phyloP scores from a whole-genome alignment of 2,329 filamentous ascomycete species.

The Colletotrichum spaethianum region DNA sequence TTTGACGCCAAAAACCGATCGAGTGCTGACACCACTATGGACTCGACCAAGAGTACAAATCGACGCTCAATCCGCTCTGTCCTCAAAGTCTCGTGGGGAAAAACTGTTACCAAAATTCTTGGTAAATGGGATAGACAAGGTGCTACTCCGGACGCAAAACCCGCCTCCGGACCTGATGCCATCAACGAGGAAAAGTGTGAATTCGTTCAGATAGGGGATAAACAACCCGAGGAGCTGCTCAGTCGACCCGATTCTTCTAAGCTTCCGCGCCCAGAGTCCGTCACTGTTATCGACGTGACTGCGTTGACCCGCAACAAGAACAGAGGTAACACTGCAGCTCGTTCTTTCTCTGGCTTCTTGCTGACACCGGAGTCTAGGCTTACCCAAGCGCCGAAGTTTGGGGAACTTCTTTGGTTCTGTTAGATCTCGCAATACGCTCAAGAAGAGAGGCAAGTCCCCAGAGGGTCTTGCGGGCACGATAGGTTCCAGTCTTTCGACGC shows the following conservation, averaged over 20 bases:
- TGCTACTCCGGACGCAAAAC: background rate
- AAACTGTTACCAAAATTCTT: background rate
- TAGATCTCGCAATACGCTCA: conserved; percentile 4
- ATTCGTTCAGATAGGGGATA: background rate
- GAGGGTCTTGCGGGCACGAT: background rate
- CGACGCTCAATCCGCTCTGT: background rate
- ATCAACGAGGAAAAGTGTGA: background rate
- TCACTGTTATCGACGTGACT: background rate
- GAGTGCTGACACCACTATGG: background rate
- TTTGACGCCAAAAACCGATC: background rate
- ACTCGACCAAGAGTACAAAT: background rate
- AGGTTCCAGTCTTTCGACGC: background rate
- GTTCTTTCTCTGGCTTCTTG: background rate
- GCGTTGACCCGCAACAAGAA: background rate
- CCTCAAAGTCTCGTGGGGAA: background rate
- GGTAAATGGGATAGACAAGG: background rate
- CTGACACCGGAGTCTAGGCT: background rate
- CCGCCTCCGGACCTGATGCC: background rate
- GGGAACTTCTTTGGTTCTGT: conserved; percentile 8
- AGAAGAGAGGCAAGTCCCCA: background rate
- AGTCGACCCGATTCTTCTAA: background rate
- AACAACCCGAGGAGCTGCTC: background rate
- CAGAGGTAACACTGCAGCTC: background rate
- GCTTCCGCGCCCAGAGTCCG: background rate
- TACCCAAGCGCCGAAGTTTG: conserved; percentile 11